Evolutionary conservation across 495 filamentous ascomycete species (phyloP).

Genomic region (Trichoderma erinaceum): DNA sequence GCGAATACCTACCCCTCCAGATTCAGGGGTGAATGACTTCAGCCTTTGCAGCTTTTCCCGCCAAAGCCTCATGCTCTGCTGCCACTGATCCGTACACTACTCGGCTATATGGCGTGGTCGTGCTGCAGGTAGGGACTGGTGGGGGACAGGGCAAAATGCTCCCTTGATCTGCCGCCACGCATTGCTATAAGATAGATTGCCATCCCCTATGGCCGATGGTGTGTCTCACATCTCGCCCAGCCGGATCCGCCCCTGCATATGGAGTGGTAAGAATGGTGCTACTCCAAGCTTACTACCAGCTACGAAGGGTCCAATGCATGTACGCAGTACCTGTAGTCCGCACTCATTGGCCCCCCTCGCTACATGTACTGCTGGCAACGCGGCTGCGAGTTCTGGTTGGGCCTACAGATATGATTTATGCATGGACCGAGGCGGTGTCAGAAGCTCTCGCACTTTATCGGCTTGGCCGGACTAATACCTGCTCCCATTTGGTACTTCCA

Average conservation of each 20-base stretch:
- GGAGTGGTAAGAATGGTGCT: neutral
- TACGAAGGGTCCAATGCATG: neutral
- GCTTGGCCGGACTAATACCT: neutral
- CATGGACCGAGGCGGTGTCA: conserved; percentile 3
- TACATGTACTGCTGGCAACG: neutral
- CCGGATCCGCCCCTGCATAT: conserved; percentile 6
- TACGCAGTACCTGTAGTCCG: neutral
- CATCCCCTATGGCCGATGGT: neutral
- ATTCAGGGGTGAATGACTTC: neutral
- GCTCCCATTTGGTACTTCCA: neutral
- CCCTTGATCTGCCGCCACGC: conserved; percentile 12
- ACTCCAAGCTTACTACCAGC: neutral
- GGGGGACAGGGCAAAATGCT: neutral
- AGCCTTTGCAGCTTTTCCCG: neutral
- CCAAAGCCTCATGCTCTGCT: neutral
- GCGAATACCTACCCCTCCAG: neutral
- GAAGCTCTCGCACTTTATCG: conserved; percentile 1
- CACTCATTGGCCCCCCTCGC: neutral
- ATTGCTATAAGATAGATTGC: neutral
- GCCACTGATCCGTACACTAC: too few species aligned
- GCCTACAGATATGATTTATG: neutral
- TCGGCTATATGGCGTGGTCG: neutral
- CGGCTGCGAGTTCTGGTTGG: too few species aligned
- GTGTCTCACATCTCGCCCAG: conserved; percentile 7
- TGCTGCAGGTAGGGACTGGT: neutral